Evolutionary conservation across 805 yeast species (phyloP).

Genomic region (Starmerella bacillaris): DNA sequence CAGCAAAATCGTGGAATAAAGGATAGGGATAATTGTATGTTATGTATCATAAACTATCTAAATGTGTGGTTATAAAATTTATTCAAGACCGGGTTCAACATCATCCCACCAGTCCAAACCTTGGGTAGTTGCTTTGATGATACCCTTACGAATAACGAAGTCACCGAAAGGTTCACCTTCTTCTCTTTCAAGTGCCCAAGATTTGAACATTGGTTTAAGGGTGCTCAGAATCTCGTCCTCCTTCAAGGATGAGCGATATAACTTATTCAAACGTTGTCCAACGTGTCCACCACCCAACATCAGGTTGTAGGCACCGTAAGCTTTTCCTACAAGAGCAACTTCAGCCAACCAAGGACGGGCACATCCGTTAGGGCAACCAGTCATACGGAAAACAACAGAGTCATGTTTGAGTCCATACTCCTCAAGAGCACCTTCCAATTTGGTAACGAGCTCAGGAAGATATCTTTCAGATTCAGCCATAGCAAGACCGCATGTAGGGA

Average conservation of each 20-base stretch:
- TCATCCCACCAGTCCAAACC: slow-evolving; percentile 93
- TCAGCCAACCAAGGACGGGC: slow-evolving; percentile 98
- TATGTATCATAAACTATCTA: too few relatives aligned
- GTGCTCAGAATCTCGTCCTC: slow-evolving; percentile 71
- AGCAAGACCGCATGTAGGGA: slow-evolving; percentile 97
- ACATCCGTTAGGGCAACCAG: slow-evolving; percentile 98
- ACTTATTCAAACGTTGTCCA: slow-evolving; percentile 82
- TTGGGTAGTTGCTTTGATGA: slow-evolving; percentile 71
- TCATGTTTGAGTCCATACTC: slow-evolving; percentile 88
- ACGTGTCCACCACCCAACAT: slow-evolving; percentile 92
- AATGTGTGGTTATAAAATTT: too few relatives aligned
- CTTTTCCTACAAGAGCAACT: slow-evolving; percentile 88
- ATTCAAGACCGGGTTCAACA: slow-evolving; percentile 27
- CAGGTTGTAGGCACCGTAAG: slow-evolving; percentile 79
- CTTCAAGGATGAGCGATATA: slow-evolving; percentile 69
- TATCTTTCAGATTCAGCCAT: slow-evolving; percentile 97
- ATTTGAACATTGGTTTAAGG: slow-evolving; percentile 72
- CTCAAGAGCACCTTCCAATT: slow-evolving; percentile 72
- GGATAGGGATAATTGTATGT: too few relatives aligned
- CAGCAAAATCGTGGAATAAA: too few relatives aligned
- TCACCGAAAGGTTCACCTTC: slow-evolving; percentile 95
- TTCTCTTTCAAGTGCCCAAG: slow-evolving; percentile 80
- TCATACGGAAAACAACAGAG: slow-evolving; percentile 91
- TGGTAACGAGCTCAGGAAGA: slow-evolving; percentile 63
- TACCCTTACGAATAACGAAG: slow-evolving; percentile 70